Evolutionary conservation across 768 basidiomycete species (phyloP).

Genomic region (Tulasnella sp.): DNA sequence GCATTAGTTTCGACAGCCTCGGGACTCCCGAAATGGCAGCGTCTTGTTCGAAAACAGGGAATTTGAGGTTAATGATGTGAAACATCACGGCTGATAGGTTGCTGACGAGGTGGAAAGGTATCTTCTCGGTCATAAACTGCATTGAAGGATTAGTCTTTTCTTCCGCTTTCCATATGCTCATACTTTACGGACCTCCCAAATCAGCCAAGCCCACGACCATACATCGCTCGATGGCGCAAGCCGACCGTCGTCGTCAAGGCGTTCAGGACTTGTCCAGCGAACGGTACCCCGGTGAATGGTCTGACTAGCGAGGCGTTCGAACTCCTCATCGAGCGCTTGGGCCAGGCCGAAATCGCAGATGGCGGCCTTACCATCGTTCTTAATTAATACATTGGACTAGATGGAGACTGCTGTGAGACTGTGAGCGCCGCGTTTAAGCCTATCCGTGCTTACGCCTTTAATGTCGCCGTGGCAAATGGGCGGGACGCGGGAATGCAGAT

Average conservation of each 20-base stretch:
- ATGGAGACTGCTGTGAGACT: not conserved
- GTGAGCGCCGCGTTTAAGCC: not conserved
- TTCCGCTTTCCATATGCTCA: not conserved
- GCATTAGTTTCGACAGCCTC: not conserved
- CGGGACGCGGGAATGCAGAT: not conserved
- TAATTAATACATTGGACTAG: not conserved
- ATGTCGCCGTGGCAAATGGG: constrained; percentile 16
- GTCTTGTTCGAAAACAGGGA: not conserved
- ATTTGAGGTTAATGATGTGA: not conserved
- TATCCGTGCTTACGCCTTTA: not conserved
- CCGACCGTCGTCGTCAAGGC: not conserved
- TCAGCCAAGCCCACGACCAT: not conserved
- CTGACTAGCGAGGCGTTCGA: not conserved
- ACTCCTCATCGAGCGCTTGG: not conserved
- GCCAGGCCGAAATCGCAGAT: not conserved
- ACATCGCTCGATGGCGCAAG: not conserved
- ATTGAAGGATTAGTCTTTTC: not conserved
- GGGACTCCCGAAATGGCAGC: not conserved
- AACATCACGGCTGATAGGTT: not conserved
- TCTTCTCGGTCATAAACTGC: not conserved
- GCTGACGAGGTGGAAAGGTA: not conserved
- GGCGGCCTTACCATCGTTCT: not conserved
- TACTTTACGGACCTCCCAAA: not conserved
- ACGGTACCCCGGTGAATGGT: not conserved
- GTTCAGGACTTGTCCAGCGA: not conserved